Evolutionary conservation across 139 green algal species (phyloP), one percentile per base, ranked within the genome.

Genomic region (Chlamydomonas sphaeroides): DNA sequence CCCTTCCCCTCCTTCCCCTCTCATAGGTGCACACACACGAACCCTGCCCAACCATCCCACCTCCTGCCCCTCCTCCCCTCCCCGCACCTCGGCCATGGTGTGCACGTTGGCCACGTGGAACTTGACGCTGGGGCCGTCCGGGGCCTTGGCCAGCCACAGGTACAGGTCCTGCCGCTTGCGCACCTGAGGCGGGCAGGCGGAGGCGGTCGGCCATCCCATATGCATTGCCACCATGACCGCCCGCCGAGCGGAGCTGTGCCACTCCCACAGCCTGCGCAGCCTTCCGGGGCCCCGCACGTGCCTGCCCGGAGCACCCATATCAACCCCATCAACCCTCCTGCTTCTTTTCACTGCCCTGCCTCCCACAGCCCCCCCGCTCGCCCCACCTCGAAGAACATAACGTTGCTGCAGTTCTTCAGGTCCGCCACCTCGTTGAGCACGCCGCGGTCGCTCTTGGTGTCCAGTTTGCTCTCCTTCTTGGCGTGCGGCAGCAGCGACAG

Each of bases 71-170:
- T 18, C 68, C 42, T 79, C 85, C 32, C 89, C 97, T 45, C 98
- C 90, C 90, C 98, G 98, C 70, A 99, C 88, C 92, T 99, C 97
- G 38, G 93, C 96, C 94, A 99, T 98, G 17, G 97, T 99, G 93
- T 99, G 97, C 21, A 99, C 94, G 78, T 98, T 98, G 25, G 86
- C 89, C 57, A 98, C 94, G 62, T 95, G 93, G 88, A 99, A 99
- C 91, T 99, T 99, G 69, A 93, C 93, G 1, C 91, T 96, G n/a
- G 97, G 97, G 0, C 97, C 97, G 0, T 91, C 69, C 0, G 97
- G 97, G 17, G 91, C 78, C 93, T 98, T 99, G 42, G 94, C 87
- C 35, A 98, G 68, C 97, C 97, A 99, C 45, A 99, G 41, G 88
- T 99, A 99, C 51, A 99, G 92, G 90, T 99, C 97, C 89, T 97